Evolutionary conservation across 129 eudicot genomes (phyloP).

Genomic region (Artemisia annua): DNA sequence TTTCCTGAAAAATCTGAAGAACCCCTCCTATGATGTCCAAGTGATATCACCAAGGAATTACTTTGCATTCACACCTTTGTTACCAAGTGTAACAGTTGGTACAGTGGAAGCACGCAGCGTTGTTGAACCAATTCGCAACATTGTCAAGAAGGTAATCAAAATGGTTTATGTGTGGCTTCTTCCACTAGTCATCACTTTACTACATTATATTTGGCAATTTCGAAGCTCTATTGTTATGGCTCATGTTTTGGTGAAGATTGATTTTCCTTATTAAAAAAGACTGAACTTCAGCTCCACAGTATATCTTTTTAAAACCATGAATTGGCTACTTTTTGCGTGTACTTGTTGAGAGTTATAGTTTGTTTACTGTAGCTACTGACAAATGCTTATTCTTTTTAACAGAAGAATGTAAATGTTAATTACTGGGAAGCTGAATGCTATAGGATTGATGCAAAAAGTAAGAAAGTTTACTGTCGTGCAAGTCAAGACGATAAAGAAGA

Average conservation of each 20-base stretch:
- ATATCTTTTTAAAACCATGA: background rate
- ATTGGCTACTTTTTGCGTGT: slow-evolving; percentile 4
- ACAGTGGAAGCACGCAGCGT: slow-evolving; percentile 95
- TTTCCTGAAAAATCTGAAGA: slow-evolving; percentile 76
- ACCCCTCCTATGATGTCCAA: slow-evolving; percentile 78
- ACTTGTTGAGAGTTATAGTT: background rate
- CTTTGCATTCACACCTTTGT: slow-evolving; percentile 91
- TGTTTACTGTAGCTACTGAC: slow-evolving; percentile 19
- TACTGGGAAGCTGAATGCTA: slow-evolving; percentile 89
- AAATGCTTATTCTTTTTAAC: slow-evolving; percentile 27
- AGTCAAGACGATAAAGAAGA: slow-evolving; percentile 52
- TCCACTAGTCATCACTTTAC: background rate
- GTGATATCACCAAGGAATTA: slow-evolving; percentile 94
- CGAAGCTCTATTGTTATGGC: background rate
- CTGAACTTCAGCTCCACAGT: background rate
- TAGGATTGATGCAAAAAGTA: slow-evolving; percentile 75
- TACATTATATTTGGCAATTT: background rate
- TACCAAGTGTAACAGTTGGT: slow-evolving; percentile 95
- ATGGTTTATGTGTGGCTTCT: background rate
- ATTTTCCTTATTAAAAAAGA: background rate
- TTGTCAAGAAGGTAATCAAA: slow-evolving; percentile 49
- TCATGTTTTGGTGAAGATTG: background rate
- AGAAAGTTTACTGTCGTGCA: slow-evolving; percentile 73
- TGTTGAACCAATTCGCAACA: slow-evolving; percentile 90
- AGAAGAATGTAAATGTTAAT: slow-evolving; percentile 64